These are phyloP conservation scores for Rutstroemia sydowiana DNA, from an alignment of 2,329 filamentous ascomycete species.

Conservation along the genomic window DNA sequence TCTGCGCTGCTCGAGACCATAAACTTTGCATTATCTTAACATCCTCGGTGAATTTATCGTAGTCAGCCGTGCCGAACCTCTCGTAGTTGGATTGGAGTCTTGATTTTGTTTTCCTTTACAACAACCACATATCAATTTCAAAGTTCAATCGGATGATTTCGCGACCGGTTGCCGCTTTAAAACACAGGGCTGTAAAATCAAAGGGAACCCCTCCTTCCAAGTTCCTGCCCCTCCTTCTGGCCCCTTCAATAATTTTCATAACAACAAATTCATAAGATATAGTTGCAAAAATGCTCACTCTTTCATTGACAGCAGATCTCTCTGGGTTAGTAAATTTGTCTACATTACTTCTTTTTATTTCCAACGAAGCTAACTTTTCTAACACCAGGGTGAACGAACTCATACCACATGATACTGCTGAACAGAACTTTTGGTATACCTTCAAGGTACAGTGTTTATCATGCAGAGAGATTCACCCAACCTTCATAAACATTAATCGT, in stretches of 20 bases:
- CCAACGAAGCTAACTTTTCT: neutral
- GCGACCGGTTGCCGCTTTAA: constrained; percentile 13
- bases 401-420: constrained; percentile 72
- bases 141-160: neutral
- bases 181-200: neutral
- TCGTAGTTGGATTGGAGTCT: neutral
- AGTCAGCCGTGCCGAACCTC: neutral
- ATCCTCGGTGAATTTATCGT: constrained; percentile 16
- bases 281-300: constrained; percentile 47
- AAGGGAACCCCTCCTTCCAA: constrained; percentile 1
- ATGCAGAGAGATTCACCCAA: constrained; percentile 83
- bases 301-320: constrained; percentile 61
- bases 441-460: constrained; percentile 99
- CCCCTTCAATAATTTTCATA: neutral
- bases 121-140: constrained; percentile 9
- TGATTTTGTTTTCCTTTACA: neutral
- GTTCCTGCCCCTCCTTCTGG: neutral
- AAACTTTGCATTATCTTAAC: constrained; percentile 54
- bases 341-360: neutral
- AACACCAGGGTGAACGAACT: constrained; percentile 74
- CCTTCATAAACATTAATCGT: constrained; percentile 77
- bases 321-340: constrained; percentile 47
- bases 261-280: neutral
- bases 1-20: constrained; percentile 60
- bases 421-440: constrained; percentile 87